Evolutionary conservation across 2,329 filamentous ascomycete species (phyloP).

Genomic region (Colletotrichum kahawae): DNA sequence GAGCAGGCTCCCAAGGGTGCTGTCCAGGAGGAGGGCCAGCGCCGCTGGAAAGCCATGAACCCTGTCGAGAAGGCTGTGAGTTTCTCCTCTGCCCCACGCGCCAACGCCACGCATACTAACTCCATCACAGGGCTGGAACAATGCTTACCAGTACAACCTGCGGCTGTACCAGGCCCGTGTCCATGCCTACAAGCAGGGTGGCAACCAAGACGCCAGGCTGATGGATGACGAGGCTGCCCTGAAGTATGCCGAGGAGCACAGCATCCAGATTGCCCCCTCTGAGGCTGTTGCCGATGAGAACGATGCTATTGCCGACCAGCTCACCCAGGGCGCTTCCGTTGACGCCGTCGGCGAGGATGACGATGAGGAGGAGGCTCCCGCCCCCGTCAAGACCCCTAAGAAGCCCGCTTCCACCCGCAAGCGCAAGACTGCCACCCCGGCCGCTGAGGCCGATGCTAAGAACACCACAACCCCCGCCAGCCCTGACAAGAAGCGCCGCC

Average conservation of each 20-base stretch:
- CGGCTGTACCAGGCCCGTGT: slow-evolving; percentile 70
- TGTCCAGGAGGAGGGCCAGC: slow-evolving; percentile 85
- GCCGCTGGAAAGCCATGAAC: slow-evolving; percentile 82
- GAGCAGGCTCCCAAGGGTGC: slow-evolving; percentile 81
- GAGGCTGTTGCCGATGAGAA: slow-evolving; percentile 50
- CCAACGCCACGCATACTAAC: slow-evolving; percentile 1
- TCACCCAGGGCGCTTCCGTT: slow-evolving; percentile 48
- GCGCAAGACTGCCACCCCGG: slow-evolving; percentile 58
- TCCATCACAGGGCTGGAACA: slow-evolving; percentile 59
- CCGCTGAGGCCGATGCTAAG: slow-evolving; percentile 43
- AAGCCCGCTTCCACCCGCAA: slow-evolving; percentile 56
- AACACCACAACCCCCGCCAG: slow-evolving; percentile 52
- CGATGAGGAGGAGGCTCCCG: slow-evolving; percentile 43
- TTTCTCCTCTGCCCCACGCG: not conserved
- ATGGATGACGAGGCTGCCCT: slow-evolving; percentile 67
- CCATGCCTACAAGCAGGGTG: slow-evolving; percentile 67
- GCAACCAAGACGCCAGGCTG: slow-evolving; percentile 61
- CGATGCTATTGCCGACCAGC: slow-evolving; percentile 65
- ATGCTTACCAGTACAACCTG: slow-evolving; percentile 71
- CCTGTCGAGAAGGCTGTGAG: slow-evolving; percentile 70
- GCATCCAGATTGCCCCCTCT: slow-evolving; percentile 57
- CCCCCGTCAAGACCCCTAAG: slow-evolving; percentile 62
- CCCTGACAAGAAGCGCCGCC: slow-evolving; percentile 69
- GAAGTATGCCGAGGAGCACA: slow-evolving; percentile 63
- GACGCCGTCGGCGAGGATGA: slow-evolving; percentile 47